phyloP scores from a whole-genome alignment of 1,284 basidiomycete genomes.

The Xerocomus minutiporus region DNA sequence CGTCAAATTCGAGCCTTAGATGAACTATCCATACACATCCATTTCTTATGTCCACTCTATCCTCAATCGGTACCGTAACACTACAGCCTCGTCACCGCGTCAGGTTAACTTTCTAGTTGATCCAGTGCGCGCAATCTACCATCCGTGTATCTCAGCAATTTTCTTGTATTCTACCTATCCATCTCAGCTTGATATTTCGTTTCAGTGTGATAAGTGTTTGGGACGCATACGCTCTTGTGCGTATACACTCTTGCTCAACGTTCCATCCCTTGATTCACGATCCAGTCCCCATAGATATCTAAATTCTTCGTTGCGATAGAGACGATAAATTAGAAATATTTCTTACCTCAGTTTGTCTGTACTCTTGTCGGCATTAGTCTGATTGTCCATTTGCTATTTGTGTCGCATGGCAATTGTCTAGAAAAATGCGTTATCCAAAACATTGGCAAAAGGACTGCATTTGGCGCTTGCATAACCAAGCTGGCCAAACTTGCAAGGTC shows the following conservation, averaged over 20 bases:
- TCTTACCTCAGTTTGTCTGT: constrained; percentile 12
- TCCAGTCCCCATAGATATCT: constrained; percentile 8
- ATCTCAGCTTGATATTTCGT: constrained; percentile 3
- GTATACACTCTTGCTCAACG: constrained; percentile 5
- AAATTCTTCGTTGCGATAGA: constrained; percentile 1
- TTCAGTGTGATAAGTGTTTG: background rate
- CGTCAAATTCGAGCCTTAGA: constrained; percentile 10
- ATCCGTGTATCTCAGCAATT: constrained; percentile 12
- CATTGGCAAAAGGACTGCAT: background rate
- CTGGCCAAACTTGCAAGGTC: too few species aligned
- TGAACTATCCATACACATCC: constrained; percentile 13
- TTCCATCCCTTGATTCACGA: background rate
- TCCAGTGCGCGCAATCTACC: constrained; percentile 15
- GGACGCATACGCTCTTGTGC: constrained; percentile 14
- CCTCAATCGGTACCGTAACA: constrained; percentile 17
- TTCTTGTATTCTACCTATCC: constrained; percentile 16
- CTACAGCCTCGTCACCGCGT: constrained; percentile 3
- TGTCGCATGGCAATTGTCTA: constrained; percentile 3
- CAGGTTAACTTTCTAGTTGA: constrained; percentile 11
- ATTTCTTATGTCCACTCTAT: constrained; percentile 1
- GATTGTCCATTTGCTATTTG: constrained; percentile 10
- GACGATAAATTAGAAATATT: constrained; percentile 10
- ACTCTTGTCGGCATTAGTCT: constrained; percentile 6
- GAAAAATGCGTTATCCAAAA: background rate
- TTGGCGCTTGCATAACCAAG: background rate